A percentile compares a stretch with the other conserved stretches of the same genome.
phyloP scores from a whole-genome alignment of 1,284 basidiomycete genomes.

The Coniferiporia sulphurascens region DNA sequence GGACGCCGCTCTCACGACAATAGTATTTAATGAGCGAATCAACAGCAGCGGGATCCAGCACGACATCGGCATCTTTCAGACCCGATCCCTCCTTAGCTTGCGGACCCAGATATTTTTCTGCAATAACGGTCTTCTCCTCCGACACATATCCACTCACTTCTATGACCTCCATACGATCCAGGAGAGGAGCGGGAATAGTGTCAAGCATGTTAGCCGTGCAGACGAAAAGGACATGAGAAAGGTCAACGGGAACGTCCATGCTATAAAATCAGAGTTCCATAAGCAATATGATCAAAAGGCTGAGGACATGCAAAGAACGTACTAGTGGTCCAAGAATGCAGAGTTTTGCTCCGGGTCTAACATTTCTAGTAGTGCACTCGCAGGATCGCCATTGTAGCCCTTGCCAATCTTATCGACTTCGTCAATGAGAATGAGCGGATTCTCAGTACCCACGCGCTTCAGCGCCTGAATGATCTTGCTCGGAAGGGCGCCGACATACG shows the following conservation, averaged over 20 bases:
- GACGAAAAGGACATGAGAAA: slow-evolving; percentile 95
- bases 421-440: slow-evolving; percentile 94
- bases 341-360: slow-evolving; percentile 97
- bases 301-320: slow-evolving; percentile 27
- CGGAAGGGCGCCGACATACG: slow-evolving; percentile 94
- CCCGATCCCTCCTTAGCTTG: slow-evolving; percentile 93
- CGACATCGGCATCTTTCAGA: slow-evolving; percentile 78
- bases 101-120: slow-evolving; percentile 86
- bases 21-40: slow-evolving; percentile 95
- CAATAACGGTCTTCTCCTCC: slow-evolving; percentile 94
- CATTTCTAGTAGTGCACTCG: slow-evolving; percentile 94
- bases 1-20: slow-evolving; percentile 93
- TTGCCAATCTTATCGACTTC: slow-evolving; percentile 99
- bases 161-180: slow-evolving; percentile 97
- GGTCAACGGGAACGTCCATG: slow-evolving; percentile 96
- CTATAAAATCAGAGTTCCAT: slow-evolving; percentile 34
- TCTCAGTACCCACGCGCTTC: slow-evolving; percentile 96
- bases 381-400: slow-evolving; percentile 93
- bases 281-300: background rate
- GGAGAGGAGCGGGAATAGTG: slow-evolving; percentile 93
- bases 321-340: slow-evolving; percentile 96
- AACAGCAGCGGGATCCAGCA: slow-evolving; percentile 73
- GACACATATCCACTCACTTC: slow-evolving; percentile 96
- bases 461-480: slow-evolving; percentile 98
- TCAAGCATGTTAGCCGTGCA: slow-evolving; percentile 96